phyloP scores from a whole-genome alignment of 208 protist species.

The Pavlovales sp. region DNA sequence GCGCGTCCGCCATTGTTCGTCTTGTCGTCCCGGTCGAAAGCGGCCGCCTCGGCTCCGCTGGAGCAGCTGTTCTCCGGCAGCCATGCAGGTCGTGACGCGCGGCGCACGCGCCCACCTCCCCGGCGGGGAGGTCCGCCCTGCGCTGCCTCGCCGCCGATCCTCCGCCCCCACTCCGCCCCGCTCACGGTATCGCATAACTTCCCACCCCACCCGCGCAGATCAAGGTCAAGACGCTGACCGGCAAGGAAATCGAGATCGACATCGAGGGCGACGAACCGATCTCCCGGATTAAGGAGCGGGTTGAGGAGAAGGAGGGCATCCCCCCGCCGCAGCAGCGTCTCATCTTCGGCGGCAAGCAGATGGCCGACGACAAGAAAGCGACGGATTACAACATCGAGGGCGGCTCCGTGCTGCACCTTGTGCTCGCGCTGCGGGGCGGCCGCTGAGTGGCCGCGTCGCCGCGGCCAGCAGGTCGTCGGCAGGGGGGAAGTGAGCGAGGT shows the following conservation, averaged over 20 bases:
- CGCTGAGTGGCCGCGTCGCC: too few species aligned
- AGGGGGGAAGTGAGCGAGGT: too few species aligned
- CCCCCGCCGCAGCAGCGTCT: conserved; percentile 69
- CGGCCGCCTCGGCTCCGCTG: too few species aligned
- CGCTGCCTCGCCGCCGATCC: too few species aligned
- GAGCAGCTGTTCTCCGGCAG: too few species aligned
- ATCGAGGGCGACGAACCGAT: conserved; percentile 70
- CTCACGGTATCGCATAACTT: too few species aligned
- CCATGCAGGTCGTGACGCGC: too few species aligned
- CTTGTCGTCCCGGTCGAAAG: too few species aligned
- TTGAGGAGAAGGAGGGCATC: conserved; percentile 49
- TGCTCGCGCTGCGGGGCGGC: conserved; percentile 68
- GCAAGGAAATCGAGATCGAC: conserved; percentile 76
- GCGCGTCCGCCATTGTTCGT: neutral
- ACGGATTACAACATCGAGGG: conserved; percentile 73
- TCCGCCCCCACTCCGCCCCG: too few species aligned
- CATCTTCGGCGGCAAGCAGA: conserved; percentile 66
- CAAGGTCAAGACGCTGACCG: conserved; percentile 66
- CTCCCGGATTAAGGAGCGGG: conserved; percentile 70
- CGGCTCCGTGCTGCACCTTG: conserved; percentile 74
- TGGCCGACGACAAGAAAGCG: conserved; percentile 56
- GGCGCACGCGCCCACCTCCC: too few species aligned
- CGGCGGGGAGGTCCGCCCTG: too few species aligned
- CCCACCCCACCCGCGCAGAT: conserved; percentile 48
- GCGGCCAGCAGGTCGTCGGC: too few species aligned